Conservation (phyloP, 371 early-diverging fungal species). For the Mortierella polycephala region DNA sequence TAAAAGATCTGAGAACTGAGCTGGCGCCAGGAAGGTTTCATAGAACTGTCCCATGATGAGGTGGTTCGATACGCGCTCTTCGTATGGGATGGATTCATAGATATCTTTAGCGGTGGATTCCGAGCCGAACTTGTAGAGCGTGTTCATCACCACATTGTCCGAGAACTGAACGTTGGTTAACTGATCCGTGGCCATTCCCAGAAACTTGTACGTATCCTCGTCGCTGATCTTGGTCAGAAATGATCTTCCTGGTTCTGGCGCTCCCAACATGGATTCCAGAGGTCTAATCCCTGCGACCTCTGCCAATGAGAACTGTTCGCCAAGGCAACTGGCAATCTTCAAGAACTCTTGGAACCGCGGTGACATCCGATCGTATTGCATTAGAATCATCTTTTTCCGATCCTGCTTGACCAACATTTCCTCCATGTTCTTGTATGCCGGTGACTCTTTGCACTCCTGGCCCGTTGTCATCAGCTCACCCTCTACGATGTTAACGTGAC, state of each 20-base stretch:
- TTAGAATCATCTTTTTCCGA: conserved; percentile 64
- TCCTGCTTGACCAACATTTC: conserved; percentile 62
- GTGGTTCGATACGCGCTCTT: conserved; percentile 62
- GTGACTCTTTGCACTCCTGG: background rate
- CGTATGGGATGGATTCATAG: conserved; percentile 68
- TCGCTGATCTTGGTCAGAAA: conserved; percentile 54
- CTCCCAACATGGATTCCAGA: conserved; percentile 53
- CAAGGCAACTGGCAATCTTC: conserved; percentile 68
- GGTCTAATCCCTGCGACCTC: conserved; percentile 62
- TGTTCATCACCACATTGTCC: conserved; percentile 23
- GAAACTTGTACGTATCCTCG: conserved; percentile 62
- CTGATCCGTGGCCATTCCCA: conserved; percentile 50
- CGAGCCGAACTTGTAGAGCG: conserved; percentile 61
- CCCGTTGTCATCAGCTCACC: conserved; percentile 56
- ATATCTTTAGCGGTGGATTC: conserved; percentile 65
- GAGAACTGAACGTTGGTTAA: conserved; percentile 45
- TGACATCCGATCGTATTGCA: conserved; percentile 68
- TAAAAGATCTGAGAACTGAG: conserved; percentile 60
- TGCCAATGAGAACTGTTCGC: conserved; percentile 62
- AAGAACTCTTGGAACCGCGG: conserved; percentile 65
- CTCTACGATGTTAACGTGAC: conserved; percentile 65
- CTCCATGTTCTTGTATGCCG: conserved; percentile 35
- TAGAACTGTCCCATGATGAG: conserved; percentile 63
- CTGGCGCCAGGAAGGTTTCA: conserved; percentile 57
- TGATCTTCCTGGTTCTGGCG: conserved; percentile 23